phyloP scores from a whole-genome alignment of 2,329 filamentous ascomycete genomes.

The Xylaria sp. region DNA sequence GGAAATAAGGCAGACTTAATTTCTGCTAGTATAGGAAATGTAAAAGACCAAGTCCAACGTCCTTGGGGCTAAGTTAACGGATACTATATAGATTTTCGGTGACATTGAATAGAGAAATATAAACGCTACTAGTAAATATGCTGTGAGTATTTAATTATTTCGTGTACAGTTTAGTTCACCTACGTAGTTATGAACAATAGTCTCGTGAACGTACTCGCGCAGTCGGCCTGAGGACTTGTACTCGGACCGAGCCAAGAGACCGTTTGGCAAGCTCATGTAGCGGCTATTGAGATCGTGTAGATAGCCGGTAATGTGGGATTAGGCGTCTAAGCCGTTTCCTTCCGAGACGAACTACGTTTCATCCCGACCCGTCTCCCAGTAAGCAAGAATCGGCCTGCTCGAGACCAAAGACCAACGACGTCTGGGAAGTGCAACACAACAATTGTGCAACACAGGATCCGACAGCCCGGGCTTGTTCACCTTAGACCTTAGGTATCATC shows the following conservation, averaged over 20 bases:
- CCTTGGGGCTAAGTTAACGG: too few species aligned
- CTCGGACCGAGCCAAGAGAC: not conserved
- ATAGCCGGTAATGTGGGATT: conserved; percentile 6
- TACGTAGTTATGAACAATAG: not conserved
- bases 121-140: too few species aligned
- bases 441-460: conserved; percentile 19
- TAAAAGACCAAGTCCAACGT: not conserved
- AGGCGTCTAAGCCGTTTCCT: not conserved
- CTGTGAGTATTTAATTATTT: too few species aligned
- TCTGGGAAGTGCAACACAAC: conserved; percentile 7
- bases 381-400: not conserved
- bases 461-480: conserved; percentile 12
- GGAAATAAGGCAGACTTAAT: not conserved
- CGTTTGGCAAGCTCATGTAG: not conserved
- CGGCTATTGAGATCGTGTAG: not conserved
- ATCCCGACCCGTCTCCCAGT: conserved; percentile 12
- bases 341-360: conserved; percentile 34
- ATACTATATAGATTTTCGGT: too few species aligned
- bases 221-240: too few species aligned
- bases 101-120: too few species aligned
- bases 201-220: too few species aligned
- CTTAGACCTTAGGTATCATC: not conserved
- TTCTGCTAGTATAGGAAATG: too few species aligned
- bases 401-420: not conserved
- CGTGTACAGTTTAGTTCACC: not conserved